Evolutionary conservation across 148 eudicot genomes (phyloP), one percentile per base, ranked within the genome.

Genomic region (Camellia lanceoleosa): DNA sequence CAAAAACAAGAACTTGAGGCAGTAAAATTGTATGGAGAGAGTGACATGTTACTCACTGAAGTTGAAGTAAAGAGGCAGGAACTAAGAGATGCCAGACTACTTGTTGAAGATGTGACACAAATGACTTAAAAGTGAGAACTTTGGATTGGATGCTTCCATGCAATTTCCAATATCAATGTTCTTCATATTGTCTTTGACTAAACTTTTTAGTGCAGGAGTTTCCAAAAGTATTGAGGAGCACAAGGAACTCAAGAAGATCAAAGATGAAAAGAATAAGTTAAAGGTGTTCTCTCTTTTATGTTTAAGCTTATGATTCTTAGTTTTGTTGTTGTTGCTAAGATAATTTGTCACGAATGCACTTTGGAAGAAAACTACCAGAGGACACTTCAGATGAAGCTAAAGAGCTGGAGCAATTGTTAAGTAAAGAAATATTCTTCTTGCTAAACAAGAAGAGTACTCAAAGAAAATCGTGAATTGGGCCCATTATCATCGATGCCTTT

Each of bases 401-500:
- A 83, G 97, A 92, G 80, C 80, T 94, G 83, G 99, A 97, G 80
- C 95, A 91, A 78, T 83, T 94, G 51, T 82, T 94, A 78, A 97
- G 94, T 81, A 94, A 81, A 91, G 88, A 85, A 94, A 87, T 82
- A 87, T 86, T 81, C 90, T 91, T 83, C 91, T 86, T 78, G 97
- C 99, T 38, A 97, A 87, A 83, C 95, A 94, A 85, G 99, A 97
- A 76, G 99, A 94, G 76, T 92, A 86, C 88, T 90, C 98, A 52
- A 94, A 94, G 90, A 97, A 92, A 85, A 97, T 94, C 83, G 98
- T 80, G 99, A 94, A 82, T 80, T 97, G 88, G 99, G 99, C 46
- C 89, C 93, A 52, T 76, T 97, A 71, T 89, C 99, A 12, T 91
- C 99, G 99, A 97, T 85, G 97, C 99, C 72, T 94, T 94, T 87